phyloP scores from a whole-genome alignment of 2,329 filamentous ascomycete species.

The Pleochaeta shiraiana region DNA sequence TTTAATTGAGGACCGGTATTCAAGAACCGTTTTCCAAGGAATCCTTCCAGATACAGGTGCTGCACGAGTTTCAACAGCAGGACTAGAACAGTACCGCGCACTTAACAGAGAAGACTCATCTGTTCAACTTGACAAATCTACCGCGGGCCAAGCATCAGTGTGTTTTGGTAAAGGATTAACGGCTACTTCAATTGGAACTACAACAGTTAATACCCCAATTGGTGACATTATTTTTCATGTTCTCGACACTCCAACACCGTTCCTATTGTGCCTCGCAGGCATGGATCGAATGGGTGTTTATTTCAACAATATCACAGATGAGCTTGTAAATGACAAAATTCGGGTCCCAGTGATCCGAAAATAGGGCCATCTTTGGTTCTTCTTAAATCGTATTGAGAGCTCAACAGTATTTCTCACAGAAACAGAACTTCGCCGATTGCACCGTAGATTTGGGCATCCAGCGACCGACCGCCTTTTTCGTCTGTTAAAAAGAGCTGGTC shows the following conservation, averaged over 20 bases:
- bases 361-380: neutral
- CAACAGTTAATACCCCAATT: neutral
- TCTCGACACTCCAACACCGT: neutral
- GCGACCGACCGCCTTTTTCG: neutral
- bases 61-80: neutral
- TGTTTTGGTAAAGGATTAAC: neutral
- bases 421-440: neutral
- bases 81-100: neutral
- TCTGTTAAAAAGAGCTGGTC: slow-evolving; percentile 1
- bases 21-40: neutral
- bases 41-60: slow-evolving; percentile 1
- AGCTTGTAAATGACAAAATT: neutral
- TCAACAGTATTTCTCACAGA: neutral
- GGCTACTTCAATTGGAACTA: neutral
- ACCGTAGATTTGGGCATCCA: slow-evolving; percentile 1
- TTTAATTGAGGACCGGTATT: neutral
- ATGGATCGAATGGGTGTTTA: slow-evolving; percentile 1
- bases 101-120: neutral
- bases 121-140: neutral
- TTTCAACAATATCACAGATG: slow-evolving; percentile 2
- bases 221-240: neutral
- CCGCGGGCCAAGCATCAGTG: neutral
- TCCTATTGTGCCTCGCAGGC: neutral
- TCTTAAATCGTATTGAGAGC: neutral
- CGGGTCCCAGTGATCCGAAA: neutral